These are phyloP conservation scores for Avicennia marina DNA, from an alignment of 257 asterid species.

Conservation along the genomic window DNA sequence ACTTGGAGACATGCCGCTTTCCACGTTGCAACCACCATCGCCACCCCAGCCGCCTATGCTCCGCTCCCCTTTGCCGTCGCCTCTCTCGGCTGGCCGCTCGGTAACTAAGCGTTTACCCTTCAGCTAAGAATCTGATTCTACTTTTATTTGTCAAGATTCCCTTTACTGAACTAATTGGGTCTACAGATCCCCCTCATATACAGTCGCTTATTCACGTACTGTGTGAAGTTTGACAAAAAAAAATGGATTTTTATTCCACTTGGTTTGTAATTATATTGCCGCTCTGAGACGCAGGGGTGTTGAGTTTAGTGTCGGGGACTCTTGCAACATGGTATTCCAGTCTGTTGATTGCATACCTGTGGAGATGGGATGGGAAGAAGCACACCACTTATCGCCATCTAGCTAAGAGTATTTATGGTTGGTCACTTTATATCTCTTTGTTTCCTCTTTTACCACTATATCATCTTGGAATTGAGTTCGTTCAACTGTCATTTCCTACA, in stretches of 20 bases:
- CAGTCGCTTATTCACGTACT: neutral
- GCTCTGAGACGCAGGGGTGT: slow-evolving; percentile 24
- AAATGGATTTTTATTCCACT: neutral
- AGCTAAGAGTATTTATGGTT: slow-evolving; percentile 53
- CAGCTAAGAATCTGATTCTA: no score
- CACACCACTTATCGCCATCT: slow-evolving; percentile 54
- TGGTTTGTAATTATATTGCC: neutral
- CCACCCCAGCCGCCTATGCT: slow-evolving; percentile 73
- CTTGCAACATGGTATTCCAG: slow-evolving; percentile 60
- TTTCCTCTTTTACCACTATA: no score
- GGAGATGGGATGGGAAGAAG: slow-evolving; percentile 61
- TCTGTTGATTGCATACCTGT: slow-evolving; percentile 49
- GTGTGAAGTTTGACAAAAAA: neutral
- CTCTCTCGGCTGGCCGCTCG: slow-evolving; percentile 63
- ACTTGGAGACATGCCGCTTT: slow-evolving; percentile 65
- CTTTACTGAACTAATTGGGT: no score
- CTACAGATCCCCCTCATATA: no score
- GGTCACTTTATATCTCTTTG: no score
- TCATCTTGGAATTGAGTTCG: no score
- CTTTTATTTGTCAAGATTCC: no score
- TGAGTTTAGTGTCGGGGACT: slow-evolving; percentile 47
- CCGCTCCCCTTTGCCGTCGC: slow-evolving; percentile 69
- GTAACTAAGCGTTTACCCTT: slow-evolving; percentile 11
- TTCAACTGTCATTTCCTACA: no score
- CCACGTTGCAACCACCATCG: slow-evolving; percentile 66